phyloP scores from a whole-genome alignment of 129 eudicot genomes.

The Artemisia tridentata region DNA sequence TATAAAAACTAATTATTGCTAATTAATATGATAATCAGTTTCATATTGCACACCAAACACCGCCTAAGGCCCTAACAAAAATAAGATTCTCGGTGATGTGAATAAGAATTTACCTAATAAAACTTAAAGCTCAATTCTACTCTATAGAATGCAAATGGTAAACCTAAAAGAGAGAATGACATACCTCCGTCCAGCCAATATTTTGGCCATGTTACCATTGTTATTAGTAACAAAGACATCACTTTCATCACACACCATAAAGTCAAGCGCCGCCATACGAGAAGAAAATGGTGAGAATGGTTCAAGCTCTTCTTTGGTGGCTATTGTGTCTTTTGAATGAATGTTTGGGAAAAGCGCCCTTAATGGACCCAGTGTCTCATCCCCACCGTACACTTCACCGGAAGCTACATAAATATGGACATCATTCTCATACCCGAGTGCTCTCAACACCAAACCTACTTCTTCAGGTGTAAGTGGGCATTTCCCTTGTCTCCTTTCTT shows the following conservation, averaged over 20 bases:
- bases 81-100: background rate
- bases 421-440: constrained; percentile 67
- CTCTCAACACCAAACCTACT: constrained; percentile 84
- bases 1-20: too few species aligned
- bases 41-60: too few species aligned
- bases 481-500: constrained; percentile 82
- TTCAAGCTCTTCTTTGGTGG: constrained; percentile 64
- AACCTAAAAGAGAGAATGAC: constrained; percentile 6
- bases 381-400: constrained; percentile 85
- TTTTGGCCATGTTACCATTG: constrained; percentile 91
- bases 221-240: constrained; percentile 83
- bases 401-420: constrained; percentile 80
- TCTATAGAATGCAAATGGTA: background rate
- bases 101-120: background rate
- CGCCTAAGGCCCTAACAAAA: too few species aligned
- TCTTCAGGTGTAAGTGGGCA: constrained; percentile 95
- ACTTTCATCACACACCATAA: constrained; percentile 79
- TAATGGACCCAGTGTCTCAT: constrained; percentile 66
- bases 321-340: constrained; percentile 71
- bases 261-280: constrained; percentile 91
- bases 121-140: background rate
- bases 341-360: constrained; percentile 77
- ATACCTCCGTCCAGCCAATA: constrained; percentile 82
- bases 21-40: too few species aligned
- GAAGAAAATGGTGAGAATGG: constrained; percentile 75